Evolutionary conservation across 2,329 filamentous ascomycete species (phyloP), one percentile per base, ranked within the genome.

Genomic region (Xylariaceae sp.): DNA sequence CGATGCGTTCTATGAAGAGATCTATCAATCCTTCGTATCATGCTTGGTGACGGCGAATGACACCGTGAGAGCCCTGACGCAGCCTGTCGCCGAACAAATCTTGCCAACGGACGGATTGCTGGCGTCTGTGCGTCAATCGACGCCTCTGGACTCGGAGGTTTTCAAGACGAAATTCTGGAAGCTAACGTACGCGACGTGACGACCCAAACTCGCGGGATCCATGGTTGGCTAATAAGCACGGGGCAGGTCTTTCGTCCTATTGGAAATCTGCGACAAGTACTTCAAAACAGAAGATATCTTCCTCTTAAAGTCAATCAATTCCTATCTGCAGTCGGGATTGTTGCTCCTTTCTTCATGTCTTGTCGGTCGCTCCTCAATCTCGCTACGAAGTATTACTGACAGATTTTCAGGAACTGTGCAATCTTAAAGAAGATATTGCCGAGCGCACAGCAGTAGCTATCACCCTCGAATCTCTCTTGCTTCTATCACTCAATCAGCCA

Each of bases 401-500:
- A 30, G 11, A 15, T 32, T 35, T 43, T 11, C 38, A 85, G 77
- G 80, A 82, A 52, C 63, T 85, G 33, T 73, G 74, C 11, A 73
- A 78, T 40, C 63, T 82, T 9, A 68, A 76, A 1, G 74, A 75
- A 39, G 81, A 83, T 39, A 70, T 81, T 17, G 67, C 75, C 1
- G 79, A 86, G 56, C 72, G 81, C 31, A 72, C 72, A 19, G 69
- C 71, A 14, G 74, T 78, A 12, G 75, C 74, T 5, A 76, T 74
- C 6, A 81, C 76, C 57, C 70, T 83, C 5, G 84, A 87, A 66
- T 84, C 81, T 0, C 72, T 81, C 1, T 75, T 87, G 38, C 67
- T 87, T 5, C 76, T 85, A 10, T 78, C 81, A 1, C 72, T 87
- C 7, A 87, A 83, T 60, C 86, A 83, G 14, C 74, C 81, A 6